Conservation (phyloP, 345 rosid genomes). For the Hibiscus syriacus region DNA sequence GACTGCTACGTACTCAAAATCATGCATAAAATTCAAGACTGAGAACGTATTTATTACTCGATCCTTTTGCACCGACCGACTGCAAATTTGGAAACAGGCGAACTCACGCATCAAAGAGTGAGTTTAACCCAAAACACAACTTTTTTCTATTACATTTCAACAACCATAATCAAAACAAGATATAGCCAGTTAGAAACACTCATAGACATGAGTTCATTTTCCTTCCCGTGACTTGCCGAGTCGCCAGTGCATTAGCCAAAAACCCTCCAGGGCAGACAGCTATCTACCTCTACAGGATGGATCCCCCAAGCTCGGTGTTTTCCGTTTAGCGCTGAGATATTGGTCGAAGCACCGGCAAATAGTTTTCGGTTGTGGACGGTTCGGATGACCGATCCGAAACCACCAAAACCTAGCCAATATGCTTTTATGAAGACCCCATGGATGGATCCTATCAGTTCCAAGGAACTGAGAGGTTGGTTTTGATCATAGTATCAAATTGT, state of each 20-base stretch:
- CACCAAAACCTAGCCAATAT: slow-evolving; percentile 6
- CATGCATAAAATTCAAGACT: no score
- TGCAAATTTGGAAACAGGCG: slow-evolving; percentile 1
- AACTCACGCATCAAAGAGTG: not conserved
- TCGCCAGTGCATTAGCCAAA: slow-evolving; percentile 32
- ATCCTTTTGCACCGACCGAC: slow-evolving; percentile 1
- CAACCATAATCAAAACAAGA: not conserved
- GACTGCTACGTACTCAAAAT: no score
- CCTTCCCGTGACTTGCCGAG: slow-evolving; percentile 78
- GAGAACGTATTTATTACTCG: no score
- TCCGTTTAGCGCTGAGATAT: slow-evolving; percentile 3
- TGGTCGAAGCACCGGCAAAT: slow-evolving; percentile 30
- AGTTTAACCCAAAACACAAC: not conserved
- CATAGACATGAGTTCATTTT: slow-evolving; percentile 35
- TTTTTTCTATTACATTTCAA: slow-evolving; percentile 9
- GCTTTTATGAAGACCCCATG: slow-evolving; percentile 31
- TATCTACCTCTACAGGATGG: not conserved
- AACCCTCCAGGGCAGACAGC: not conserved
- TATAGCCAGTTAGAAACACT: slow-evolving; percentile 25
- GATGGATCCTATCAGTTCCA: slow-evolving; percentile 22
- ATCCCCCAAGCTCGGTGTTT: not conserved
- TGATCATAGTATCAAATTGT: no score
- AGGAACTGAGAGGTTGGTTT: slow-evolving; percentile 16
- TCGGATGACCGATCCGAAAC: slow-evolving; percentile 8
- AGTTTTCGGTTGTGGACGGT: slow-evolving; percentile 19